These are phyloP conservation scores for Ampelocalamus luodianensis DNA, from an alignment of 176 grass and related monocot genomes.

Conservation along the genomic window DNA sequence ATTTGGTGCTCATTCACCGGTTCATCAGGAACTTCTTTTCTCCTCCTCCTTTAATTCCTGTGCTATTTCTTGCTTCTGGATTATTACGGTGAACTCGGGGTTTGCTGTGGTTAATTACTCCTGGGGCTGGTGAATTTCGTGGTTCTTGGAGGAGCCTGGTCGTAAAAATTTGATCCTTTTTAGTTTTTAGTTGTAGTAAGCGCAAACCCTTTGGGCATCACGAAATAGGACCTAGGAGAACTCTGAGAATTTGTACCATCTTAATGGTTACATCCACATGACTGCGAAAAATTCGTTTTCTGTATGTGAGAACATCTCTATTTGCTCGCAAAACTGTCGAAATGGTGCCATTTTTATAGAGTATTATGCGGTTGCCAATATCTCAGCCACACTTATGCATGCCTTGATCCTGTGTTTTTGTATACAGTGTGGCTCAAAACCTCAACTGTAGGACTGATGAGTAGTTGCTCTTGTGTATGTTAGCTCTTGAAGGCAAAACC, in stretches of 20 bases:
- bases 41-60: no score
- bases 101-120: not conserved
- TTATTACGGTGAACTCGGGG: not conserved
- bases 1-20: not conserved
- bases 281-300: not conserved
- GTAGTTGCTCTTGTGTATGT: not conserved
- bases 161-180: not conserved
- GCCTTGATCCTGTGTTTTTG: not conserved
- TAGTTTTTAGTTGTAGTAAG: not conserved
- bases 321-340: not conserved
- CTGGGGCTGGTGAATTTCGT: not conserved
- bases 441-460: not conserved
- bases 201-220: not conserved
- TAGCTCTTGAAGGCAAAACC: no score
- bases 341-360: not conserved
- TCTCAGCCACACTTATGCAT: not conserved
- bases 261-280: not conserved
- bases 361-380: not conserved
- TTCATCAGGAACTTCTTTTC: not conserved
- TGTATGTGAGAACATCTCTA: not conserved
- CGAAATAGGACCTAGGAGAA: not conserved
- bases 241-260: not conserved
- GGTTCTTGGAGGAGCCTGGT: not conserved
- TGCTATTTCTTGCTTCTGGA: not conserved
- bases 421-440: not conserved